Evolutionary conservation across 176 grass and related monocot species (phyloP), one percentile per base, ranked within the genome.

Genomic region (Oryza meyeriana): DNA sequence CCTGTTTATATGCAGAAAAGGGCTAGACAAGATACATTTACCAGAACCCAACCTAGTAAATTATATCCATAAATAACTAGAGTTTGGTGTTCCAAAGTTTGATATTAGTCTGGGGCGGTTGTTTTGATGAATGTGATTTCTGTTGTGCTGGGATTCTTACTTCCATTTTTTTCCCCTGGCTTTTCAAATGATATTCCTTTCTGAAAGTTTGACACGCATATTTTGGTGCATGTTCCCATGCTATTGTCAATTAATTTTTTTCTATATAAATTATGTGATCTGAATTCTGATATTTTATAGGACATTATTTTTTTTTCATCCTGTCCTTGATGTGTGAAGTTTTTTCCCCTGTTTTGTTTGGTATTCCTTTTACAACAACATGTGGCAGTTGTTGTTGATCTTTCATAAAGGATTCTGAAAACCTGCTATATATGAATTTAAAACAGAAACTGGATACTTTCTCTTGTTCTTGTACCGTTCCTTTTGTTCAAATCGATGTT

Each of bases 221-320:
- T 27, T 57, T 57, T 61, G 26, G 10, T 41, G 29, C 28, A 9
- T 10, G 55, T 67, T 47, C 12, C 8, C 3, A 25, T 61, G 35
- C 16, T n/a, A 36, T 80, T 50, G 26, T 71, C 18, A 30, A 39
- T 52, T 10, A 64, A 25, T 52, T 69, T 10, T n/a, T 85, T 81
- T 31, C 1, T 32, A 20, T 55, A 42, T 64, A 36, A 32, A 34
- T 81, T 14, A 57, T 38, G 63, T 69, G 29, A 8, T 48, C 0
- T 58, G 16, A 52, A 52, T 58, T 32, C 48, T 80, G 18, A 79
- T 64, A 20, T 41, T 75, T 2, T 35, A 40, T 20, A 71, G 12
- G 0, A 6, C 18, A 34, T 81, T 81, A 59, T 66, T 79, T 35
- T 66, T 79, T 35, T 7, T 84, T 62, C n/a, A 47, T 36, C 78